Evolutionary conservation across 176 grass and related monocot genomes (phyloP).

Genomic region (Ensete ventricosum): DNA sequence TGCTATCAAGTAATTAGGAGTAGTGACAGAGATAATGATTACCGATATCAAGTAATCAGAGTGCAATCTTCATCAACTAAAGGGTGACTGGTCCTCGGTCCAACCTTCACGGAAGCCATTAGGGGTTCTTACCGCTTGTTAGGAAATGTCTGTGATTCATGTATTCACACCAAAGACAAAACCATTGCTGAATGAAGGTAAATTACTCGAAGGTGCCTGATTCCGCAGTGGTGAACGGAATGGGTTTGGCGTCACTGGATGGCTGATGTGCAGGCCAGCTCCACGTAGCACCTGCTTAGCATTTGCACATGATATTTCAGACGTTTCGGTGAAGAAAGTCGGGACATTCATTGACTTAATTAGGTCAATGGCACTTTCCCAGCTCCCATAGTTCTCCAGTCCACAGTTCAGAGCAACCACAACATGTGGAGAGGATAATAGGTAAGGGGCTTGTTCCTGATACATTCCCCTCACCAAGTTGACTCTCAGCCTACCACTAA

Average conservation of each 20-base stretch:
- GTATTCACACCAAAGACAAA: conserved; percentile 38
- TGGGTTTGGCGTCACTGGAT: conserved; percentile 31
- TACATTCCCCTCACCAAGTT: conserved; percentile 34
- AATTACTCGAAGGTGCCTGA: conserved; percentile 30
- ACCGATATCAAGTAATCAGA: too few relatives aligned
- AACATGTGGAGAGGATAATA: conserved; percentile 32
- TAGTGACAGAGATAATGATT: too few relatives aligned
- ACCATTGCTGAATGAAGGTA: conserved; percentile 37
- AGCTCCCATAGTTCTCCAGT: conserved; percentile 29
- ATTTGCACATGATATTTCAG: conserved; percentile 31
- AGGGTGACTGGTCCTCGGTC: too few relatives aligned
- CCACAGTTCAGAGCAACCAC: conserved; percentile 33
- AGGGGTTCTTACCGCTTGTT: too few relatives aligned
- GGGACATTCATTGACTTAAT: conserved; percentile 36
- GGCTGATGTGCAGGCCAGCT: conserved; percentile 23
- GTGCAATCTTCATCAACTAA: too few relatives aligned
- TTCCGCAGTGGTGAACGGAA: conserved; percentile 32
- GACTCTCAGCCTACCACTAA: conserved; percentile 21
- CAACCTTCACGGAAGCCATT: too few relatives aligned
- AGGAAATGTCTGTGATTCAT: neutral
- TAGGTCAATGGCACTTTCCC: conserved; percentile 19
- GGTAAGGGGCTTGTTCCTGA: conserved; percentile 30
- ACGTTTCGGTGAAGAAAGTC: conserved; percentile 35
- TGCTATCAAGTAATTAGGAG: too few relatives aligned
- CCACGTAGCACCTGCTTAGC: conserved; percentile 29